Evolutionary conservation across 352 stramenopile genomes (phyloP), one percentile per base, ranked within the genome.

Genomic region (Thalassiosira hispida): DNA sequence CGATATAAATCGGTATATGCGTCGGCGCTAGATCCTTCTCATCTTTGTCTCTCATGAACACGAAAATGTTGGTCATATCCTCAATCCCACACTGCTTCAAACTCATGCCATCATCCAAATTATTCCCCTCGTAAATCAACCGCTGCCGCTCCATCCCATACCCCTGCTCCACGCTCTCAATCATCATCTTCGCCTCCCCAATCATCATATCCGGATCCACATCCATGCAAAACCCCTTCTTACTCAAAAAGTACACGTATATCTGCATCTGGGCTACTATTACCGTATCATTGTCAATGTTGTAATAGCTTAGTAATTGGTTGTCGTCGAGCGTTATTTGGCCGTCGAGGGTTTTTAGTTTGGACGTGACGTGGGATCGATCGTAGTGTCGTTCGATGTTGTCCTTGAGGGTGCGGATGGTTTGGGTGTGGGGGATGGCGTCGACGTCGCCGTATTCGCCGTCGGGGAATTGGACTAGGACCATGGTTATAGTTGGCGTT

Each of bases 251-350:
- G 12, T 64, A 42, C 3, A 64, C 55, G 20, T 42, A 42, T 5
- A 64, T 40, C 18, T 64, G 55, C 55, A 64, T 64, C 23, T 64
- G 55, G 1, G 55, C 55, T 25, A 64, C 55, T 16, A 64, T 40
- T 1, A 64, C 5, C 3, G 23, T 25, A 20, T 44, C 55, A 27
- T 64, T 16, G 16, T n/a, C 27, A 22, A 64, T 64, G 27, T 20
- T 20, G 29, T 64, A 64, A 1, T 64, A 16, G 22, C 20, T 11
- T 9, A 64, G 20, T 44, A 11, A 20, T 25, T 64, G 46, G 8
- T 42, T 20, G 7, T 64, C 55, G 6, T 62, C 55, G 11, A 47
- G 5, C 27, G 23, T 5, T 4, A 38, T 38, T 47, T 47, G 8
- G 11, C 14, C 29, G 20, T 38, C 23, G 23, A 47, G 18, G 29